Evolutionary conservation across 1,284 basidiomycete species (phyloP), one percentile per base, ranked within the genome.

Genomic region (Cutaneotrichosporon sp.): DNA sequence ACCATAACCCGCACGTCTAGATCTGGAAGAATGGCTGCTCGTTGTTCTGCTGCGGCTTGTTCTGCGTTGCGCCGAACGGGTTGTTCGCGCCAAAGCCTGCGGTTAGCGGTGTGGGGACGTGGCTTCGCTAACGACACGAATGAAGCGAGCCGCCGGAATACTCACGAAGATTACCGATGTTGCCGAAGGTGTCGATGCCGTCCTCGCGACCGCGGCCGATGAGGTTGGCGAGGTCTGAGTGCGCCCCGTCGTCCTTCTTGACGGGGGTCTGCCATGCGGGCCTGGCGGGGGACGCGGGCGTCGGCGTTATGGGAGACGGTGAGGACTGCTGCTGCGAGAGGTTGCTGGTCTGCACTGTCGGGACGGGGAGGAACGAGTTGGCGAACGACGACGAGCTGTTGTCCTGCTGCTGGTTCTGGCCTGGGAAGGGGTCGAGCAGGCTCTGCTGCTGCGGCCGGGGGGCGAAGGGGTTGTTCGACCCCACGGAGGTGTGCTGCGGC

Each of bases 391-490:
- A 11, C 7, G 19, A 29, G 26, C 24, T 46, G 39, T 33, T 54
- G 60, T 45, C 57, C 53, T 43, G 60, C 61, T 45, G 41, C 19
- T 44, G 33, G 42, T 38, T 26, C 16, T 41, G 32, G 19, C 20
- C 39, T 34, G 29, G 49, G 38, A 37, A 34, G 7, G 46, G 34
- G 53, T 52, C 53, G 33, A 53, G 46, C 55, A 45, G 72, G 64
- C 34, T 70, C 35, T 67, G 66, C 54, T 54, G 55, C 54, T 52
- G 57, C 7, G 53, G 53, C 25, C 51, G 57, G 6, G 70, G 80
- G 1, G 87, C 87, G 67, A 96, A 97, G 0, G 93, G 93, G 71
- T 97, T 97, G 80, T 97, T 97, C 38, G 90, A 89, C 14, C 91
- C 90, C 61, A 81, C 81, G 5, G 79, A 79, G 2, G 82, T 83